Conservation (phyloP, 306 rosid species). For the Leucaena leucocephala region DNA sequence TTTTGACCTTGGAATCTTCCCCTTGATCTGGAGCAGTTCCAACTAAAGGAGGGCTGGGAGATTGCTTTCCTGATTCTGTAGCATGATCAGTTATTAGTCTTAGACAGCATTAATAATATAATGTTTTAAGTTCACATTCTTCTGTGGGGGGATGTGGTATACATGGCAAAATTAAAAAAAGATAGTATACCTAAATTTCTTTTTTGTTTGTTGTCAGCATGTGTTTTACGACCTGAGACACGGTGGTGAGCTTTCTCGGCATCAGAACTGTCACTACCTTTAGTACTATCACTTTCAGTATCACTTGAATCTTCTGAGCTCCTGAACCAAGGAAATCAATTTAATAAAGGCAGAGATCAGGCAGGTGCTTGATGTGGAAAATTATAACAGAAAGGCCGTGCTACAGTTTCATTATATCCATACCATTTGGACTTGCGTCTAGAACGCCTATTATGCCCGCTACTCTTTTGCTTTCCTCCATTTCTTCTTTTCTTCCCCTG, state of each 20-base stretch:
- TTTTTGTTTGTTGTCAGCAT: slow-evolving; percentile 49
- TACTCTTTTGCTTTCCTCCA: slow-evolving; percentile 61
- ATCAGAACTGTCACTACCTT: slow-evolving; percentile 60
- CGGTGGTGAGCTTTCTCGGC: slow-evolving; percentile 48
- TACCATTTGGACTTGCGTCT: slow-evolving; percentile 66
- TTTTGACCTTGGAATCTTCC: slow-evolving; percentile 44
- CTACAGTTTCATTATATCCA: slow-evolving; percentile 36
- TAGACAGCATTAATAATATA: slow-evolving; percentile 32
- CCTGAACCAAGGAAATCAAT: slow-evolving; percentile 44
- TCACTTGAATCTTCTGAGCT: slow-evolving; percentile 73
- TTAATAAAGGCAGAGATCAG: slow-evolving; percentile 38
- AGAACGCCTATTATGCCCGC: slow-evolving; percentile 56
- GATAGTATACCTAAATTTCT: slow-evolving; percentile 48
- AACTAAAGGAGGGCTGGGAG: slow-evolving; percentile 38
- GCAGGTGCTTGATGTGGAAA: slow-evolving; percentile 31
- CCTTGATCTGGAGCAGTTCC: slow-evolving; percentile 41
- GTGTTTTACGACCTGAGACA: slow-evolving; percentile 47
- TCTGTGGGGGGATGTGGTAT: not conserved
- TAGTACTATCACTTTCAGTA: slow-evolving; percentile 59
- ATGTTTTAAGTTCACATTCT: not conserved
- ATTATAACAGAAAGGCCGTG: slow-evolving; percentile 6
- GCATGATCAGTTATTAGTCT: slow-evolving; percentile 41
- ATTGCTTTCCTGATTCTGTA: slow-evolving; percentile 56
- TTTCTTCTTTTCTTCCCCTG: slow-evolving; percentile 65
- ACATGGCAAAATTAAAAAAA: slow-evolving; percentile 5